Conservation (phyloP, 192 early-diverging fungal species). For the Coemansia sp. region DNA sequence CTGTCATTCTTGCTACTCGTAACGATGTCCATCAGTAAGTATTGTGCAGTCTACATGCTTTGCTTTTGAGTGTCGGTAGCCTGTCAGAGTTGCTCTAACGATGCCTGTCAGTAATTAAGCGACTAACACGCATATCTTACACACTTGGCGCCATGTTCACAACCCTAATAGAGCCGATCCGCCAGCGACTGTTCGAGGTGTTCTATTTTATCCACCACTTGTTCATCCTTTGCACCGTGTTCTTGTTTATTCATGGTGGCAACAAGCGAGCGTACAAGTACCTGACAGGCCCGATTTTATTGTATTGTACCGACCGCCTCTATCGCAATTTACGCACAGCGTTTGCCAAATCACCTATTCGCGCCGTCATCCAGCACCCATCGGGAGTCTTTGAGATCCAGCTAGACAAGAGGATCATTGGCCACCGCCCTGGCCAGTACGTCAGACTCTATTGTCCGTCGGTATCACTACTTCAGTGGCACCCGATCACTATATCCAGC, state of each 20-base stretch:
- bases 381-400: constrained; percentile 71
- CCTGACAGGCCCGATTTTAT: constrained; percentile 51
- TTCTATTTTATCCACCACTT: constrained; percentile 83
- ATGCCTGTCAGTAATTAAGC: background rate
- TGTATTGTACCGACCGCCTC: constrained; percentile 66
- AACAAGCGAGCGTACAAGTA: constrained; percentile 62
- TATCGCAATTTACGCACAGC: constrained; percentile 58
- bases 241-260: constrained; percentile 68
- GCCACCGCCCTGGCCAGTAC: constrained; percentile 71
- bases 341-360: constrained; percentile 58
- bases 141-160: background rate
- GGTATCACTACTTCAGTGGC: constrained; percentile 72
- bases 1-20: constrained; percentile 61
- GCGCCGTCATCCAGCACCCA: constrained; percentile 73
- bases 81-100: background rate
- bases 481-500: constrained; percentile 75
- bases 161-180: constrained; percentile 41
- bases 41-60: background rate
- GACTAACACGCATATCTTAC: background rate
- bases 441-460: constrained; percentile 71
- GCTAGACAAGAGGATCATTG: constrained; percentile 56
- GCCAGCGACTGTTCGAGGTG: constrained; percentile 64
- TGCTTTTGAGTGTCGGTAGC: background rate
- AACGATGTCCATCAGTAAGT: constrained; percentile 55
- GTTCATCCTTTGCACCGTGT: constrained; percentile 63